phyloP scores from a whole-genome alignment of 2,329 filamentous ascomycete genomes.

The Juglanconis oblonga region DNA sequence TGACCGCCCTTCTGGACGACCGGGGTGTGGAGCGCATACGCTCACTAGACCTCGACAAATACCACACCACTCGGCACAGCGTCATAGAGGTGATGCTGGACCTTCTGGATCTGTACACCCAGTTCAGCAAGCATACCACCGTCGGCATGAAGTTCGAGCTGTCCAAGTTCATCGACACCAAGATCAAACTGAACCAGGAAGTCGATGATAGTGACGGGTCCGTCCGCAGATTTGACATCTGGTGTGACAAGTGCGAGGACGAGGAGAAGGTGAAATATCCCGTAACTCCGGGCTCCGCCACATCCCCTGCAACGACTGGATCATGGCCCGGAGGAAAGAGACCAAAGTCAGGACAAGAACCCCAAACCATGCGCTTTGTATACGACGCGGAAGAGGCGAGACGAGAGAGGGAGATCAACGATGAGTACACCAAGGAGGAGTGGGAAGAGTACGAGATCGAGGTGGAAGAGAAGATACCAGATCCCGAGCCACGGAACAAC shows the following conservation, averaged over 20 bases:
- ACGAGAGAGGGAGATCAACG: constrained; percentile 66
- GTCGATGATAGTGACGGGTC: constrained; percentile 59
- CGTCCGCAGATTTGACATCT: constrained; percentile 59
- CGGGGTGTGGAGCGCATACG: constrained; percentile 49
- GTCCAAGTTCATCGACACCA: constrained; percentile 78
- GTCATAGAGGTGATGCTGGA: constrained; percentile 81
- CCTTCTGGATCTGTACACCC: constrained; percentile 86
- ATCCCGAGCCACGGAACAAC: constrained; percentile 26
- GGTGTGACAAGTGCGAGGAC: constrained; percentile 50
- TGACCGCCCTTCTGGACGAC: constrained; percentile 68
- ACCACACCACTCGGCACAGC: constrained; percentile 43
- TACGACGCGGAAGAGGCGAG: constrained; percentile 75
- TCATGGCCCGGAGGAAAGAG: constrained; percentile 41
- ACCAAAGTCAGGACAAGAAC: constrained; percentile 34
- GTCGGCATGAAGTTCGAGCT: constrained; percentile 71
- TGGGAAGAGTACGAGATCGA: constrained; percentile 77
- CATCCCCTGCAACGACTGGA: constrained; percentile 38
- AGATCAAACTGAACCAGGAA: constrained; percentile 83
- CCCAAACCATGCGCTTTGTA: constrained; percentile 83
- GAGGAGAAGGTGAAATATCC: constrained; percentile 32
- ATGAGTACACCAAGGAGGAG: constrained; percentile 67
- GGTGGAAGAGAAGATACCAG: constrained; percentile 61
- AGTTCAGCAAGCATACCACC: constrained; percentile 71
- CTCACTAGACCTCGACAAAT: constrained; percentile 47
- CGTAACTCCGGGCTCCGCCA: constrained; percentile 34